Percentiles rank a stretch among this genome's conserved stretches.
These are phyloP conservation scores for Eutrema yunnanense DNA, from an alignment of 345 rosid species.

Conservation along the genomic window DNA sequence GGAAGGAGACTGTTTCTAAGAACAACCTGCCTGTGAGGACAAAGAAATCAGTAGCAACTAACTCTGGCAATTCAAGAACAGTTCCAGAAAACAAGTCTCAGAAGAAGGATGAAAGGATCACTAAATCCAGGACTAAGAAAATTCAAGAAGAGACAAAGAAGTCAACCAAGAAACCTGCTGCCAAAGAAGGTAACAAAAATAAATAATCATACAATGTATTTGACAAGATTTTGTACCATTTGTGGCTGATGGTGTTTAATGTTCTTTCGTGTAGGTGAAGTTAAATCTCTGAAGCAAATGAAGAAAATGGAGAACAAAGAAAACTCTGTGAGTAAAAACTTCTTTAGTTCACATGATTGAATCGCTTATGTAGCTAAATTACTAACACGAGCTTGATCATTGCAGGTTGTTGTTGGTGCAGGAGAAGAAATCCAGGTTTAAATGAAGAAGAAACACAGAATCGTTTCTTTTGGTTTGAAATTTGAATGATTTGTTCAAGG, in stretches of 20 bases:
- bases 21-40: conserved; percentile 34
- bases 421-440: conserved; percentile 26
- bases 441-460: conserved; percentile 5
- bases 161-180: conserved; percentile 38
- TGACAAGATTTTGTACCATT: neutral
- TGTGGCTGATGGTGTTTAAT: neutral
- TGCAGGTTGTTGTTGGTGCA: conserved; percentile 15
- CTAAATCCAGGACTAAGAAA: conserved; percentile 39
- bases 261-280: conserved; percentile 36
- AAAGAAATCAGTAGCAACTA: conserved; percentile 34
- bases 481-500: conserved; percentile 21
- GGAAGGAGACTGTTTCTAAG: conserved; percentile 39
- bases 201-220: neutral
- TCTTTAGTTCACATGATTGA: neutral
- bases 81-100: conserved; percentile 39
- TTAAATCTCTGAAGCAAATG: conserved; percentile 29
- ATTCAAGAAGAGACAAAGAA: conserved; percentile 35
- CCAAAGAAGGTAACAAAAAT: conserved; percentile 41
- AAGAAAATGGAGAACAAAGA: conserved; percentile 62
- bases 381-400: neutral
- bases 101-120: conserved; percentile 47
- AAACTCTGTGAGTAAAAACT: conserved; percentile 32
- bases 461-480: conserved; percentile 19
- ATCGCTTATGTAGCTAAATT: neutral
- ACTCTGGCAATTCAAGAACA: conserved; percentile 36